phyloP scores from a whole-genome alignment of 129 eudicot species.

The Centaurea solstitialis region DNA sequence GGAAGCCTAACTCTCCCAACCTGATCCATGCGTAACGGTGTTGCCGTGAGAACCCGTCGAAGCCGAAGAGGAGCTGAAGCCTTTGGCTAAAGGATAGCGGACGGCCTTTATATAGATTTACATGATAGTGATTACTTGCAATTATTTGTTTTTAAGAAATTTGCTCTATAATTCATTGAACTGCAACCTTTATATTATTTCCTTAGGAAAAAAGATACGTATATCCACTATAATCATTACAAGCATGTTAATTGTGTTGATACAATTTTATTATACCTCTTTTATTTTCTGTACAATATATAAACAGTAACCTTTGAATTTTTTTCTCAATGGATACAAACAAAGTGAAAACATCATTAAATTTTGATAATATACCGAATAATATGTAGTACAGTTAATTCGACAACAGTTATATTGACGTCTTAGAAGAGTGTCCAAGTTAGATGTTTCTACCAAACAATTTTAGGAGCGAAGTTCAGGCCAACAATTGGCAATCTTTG shows the following conservation, averaged over 20 bases:
- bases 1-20: too few species aligned
- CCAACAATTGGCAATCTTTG: conserved; percentile 25
- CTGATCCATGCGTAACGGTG: too few species aligned
- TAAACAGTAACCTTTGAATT: background rate
- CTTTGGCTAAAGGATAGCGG: too few species aligned
- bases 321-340: background rate
- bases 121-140: too few species aligned
- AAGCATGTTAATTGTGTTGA: background rate
- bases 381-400: background rate
- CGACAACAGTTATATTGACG: background rate
- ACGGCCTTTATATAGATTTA: too few species aligned
- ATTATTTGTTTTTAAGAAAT: too few species aligned
- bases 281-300: background rate
- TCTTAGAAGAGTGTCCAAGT: background rate
- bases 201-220: background rate
- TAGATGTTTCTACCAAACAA: conserved; percentile 14
- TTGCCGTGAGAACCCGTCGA: too few species aligned
- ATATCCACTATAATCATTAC: background rate
- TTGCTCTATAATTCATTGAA: too few species aligned
- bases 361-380: background rate
- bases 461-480: background rate
- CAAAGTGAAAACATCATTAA: background rate
- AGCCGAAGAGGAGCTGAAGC: too few species aligned
- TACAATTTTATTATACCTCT: background rate
- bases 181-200: background rate